Conservation (phyloP, 2,329 filamentous ascomycete species). For the Samsoniella hepiali region DNA sequence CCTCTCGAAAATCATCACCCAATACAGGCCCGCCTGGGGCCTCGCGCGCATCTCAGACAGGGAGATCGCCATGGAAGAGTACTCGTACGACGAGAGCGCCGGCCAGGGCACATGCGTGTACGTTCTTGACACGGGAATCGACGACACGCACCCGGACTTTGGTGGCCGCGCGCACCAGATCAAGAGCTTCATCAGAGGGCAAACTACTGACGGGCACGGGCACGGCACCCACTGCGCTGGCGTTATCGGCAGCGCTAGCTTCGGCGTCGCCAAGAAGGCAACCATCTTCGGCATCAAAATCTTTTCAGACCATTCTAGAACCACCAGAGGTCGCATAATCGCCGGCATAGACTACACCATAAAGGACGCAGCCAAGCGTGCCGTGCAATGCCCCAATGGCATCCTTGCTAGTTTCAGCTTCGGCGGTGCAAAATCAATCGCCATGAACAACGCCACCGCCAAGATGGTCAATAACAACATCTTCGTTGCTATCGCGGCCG, state of each 20-base stretch:
- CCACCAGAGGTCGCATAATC: conserved; percentile 37
- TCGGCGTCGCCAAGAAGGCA: conserved; percentile 46
- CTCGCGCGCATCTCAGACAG: conserved; percentile 37
- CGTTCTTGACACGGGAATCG: conserved; percentile 45
- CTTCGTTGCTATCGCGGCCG: conserved; percentile 54
- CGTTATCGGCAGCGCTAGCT: conserved; percentile 40
- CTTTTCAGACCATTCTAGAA: conserved; percentile 26
- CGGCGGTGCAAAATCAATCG: conserved; percentile 42
- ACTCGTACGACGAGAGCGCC: conserved; percentile 37
- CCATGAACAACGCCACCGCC: conserved; percentile 48
- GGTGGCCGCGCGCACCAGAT: conserved; percentile 40
- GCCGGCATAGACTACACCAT: conserved; percentile 44
- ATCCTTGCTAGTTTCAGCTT: conserved; percentile 54
- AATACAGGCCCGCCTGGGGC: conserved; percentile 40
- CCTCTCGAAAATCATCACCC: conserved; percentile 46
- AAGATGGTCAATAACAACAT: conserved; percentile 42
- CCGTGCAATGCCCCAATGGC: conserved; percentile 39
- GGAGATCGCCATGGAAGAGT: conserved; percentile 27
- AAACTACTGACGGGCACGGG: conserved; percentile 41
- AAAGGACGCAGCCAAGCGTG: conserved; percentile 29
- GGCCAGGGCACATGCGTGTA: conserved; percentile 42
- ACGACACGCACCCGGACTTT: conserved; percentile 36
- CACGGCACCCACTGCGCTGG: conserved; percentile 49
- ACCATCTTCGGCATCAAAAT: conserved; percentile 45
- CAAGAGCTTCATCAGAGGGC: conserved; percentile 36